A percentile compares a stretch with the other conserved stretches of the same genome.
Evolutionary conservation across 371 early-diverging fungal genomes (phyloP).

Genomic region (Lichtheimia corymbifera): DNA sequence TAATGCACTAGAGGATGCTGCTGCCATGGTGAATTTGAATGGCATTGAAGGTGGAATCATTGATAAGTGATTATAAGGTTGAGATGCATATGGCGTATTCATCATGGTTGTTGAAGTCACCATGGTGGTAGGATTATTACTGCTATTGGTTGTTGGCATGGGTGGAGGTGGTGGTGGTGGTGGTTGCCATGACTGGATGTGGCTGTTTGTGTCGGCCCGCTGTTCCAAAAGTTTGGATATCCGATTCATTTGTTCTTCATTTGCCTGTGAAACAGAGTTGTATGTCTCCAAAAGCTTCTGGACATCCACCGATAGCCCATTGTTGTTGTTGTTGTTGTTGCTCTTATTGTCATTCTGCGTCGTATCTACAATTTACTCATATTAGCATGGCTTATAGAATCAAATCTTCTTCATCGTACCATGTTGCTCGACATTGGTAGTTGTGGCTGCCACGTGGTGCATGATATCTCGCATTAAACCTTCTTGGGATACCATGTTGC

Average conservation of each 20-base stretch:
- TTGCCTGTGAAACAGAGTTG: slow-evolving; percentile 12
- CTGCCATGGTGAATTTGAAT: slow-evolving; percentile 5
- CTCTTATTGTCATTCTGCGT: neutral
- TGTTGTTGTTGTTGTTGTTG: neutral
- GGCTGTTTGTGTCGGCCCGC: neutral
- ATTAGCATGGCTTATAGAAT: too few relatives aligned
- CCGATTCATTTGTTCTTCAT: slow-evolving; percentile 16
- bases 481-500: slow-evolving; percentile 60
- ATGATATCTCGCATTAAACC: slow-evolving; percentile 58
- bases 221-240: slow-evolving; percentile 13
- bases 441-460: slow-evolving; percentile 41
- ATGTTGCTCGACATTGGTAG: too few relatives aligned
- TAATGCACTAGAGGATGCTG: neutral
- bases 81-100: neutral
- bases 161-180: too few relatives aligned
- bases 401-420: too few relatives aligned
- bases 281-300: slow-evolving; percentile 15
- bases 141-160: neutral
- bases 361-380: too few relatives aligned
- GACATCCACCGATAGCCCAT: neutral
- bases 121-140: neutral
- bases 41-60: slow-evolving; percentile 8
- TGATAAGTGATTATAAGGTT: neutral
- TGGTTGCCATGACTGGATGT: too few relatives aligned
- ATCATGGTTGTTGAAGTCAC: slow-evolving; percentile 1